Evolutionary conservation across 148 eudicot species (phyloP).

Genomic region (Persicaria maculosa): DNA sequence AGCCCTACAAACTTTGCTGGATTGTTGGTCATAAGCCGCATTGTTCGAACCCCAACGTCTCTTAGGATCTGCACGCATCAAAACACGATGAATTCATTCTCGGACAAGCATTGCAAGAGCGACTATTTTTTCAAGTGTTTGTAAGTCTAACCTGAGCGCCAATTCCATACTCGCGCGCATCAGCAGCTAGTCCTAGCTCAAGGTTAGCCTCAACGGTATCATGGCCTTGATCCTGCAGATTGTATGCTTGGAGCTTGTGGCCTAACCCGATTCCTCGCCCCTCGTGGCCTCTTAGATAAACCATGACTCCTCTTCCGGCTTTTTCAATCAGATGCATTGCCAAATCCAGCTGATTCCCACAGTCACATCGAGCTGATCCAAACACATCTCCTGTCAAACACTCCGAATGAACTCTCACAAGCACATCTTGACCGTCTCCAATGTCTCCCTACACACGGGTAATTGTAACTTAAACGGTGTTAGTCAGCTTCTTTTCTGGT

Average conservation of each 20-base stretch:
- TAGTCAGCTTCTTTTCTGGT: not conserved
- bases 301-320: conserved; percentile 71
- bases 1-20: conserved; percentile 90
- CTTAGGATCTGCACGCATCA: conserved; percentile 49
- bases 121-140: not conserved
- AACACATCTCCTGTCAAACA: conserved; percentile 94
- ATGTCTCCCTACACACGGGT: conserved; percentile 49
- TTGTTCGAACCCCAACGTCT: conserved; percentile 74
- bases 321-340: conserved; percentile 76
- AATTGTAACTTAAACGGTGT: not conserved
- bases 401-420: conserved; percentile 94
- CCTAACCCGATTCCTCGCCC: conserved; percentile 96
- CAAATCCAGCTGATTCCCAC: conserved; percentile 72
- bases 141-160: conserved; percentile 69
- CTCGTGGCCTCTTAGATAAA: conserved; percentile 89
- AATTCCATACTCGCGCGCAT: conserved; percentile 90
- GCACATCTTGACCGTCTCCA: conserved; percentile 70
- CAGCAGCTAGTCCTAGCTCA: conserved; percentile 86
- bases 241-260: conserved; percentile 83
- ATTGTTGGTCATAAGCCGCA: conserved; percentile 93
- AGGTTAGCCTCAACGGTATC: conserved; percentile 95
- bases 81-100: not conserved
- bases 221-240: conserved; percentile 84
- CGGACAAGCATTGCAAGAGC: not conserved
- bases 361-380: conserved; percentile 89